Evolutionary conservation across 768 basidiomycete genomes (phyloP).

Genomic region (Kwoniella newhampshirensis): DNA sequence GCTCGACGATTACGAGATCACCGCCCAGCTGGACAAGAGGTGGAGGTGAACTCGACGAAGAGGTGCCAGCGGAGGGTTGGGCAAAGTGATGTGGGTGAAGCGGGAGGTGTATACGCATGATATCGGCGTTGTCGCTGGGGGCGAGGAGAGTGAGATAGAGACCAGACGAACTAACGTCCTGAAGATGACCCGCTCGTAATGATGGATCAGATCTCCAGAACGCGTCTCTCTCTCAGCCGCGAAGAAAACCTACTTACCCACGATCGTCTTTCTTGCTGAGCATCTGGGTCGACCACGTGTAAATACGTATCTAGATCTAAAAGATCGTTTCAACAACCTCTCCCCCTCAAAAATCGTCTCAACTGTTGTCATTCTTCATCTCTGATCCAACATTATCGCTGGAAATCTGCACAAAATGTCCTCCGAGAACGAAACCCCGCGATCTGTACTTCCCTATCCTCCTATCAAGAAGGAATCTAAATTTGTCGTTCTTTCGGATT

Average conservation of each 20-base stretch:
- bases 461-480: slow-evolving; percentile 74
- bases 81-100: slow-evolving; percentile 34
- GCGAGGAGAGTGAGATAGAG: too few relatives aligned
- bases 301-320: too few relatives aligned
- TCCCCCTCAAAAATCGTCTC: too few relatives aligned
- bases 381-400: background rate
- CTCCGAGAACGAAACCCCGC: slow-evolving; percentile 2
- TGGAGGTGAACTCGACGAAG: slow-evolving; percentile 42
- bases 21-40: slow-evolving; percentile 71
- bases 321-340: too few relatives aligned
- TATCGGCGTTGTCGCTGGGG: background rate
- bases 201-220: too few relatives aligned
- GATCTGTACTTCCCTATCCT: slow-evolving; percentile 66
- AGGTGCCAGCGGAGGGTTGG: slow-evolving; percentile 6
- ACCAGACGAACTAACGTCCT: too few relatives aligned
- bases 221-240: too few relatives aligned
- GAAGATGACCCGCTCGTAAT: too few relatives aligned
- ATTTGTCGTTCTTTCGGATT: slow-evolving; percentile 86
- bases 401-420: slow-evolving; percentile 35
- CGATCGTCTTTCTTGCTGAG: slow-evolving; percentile 5
- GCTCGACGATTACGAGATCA: slow-evolving; percentile 78
- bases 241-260: slow-evolving; percentile 10
- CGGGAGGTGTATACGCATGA: slow-evolving; percentile 48
- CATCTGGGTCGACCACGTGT: background rate
- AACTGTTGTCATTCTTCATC: background rate